These are phyloP conservation scores for Cryptococcus floricola DNA, from an alignment of 1,284 basidiomycete genomes.

Conservation along the genomic window DNA sequence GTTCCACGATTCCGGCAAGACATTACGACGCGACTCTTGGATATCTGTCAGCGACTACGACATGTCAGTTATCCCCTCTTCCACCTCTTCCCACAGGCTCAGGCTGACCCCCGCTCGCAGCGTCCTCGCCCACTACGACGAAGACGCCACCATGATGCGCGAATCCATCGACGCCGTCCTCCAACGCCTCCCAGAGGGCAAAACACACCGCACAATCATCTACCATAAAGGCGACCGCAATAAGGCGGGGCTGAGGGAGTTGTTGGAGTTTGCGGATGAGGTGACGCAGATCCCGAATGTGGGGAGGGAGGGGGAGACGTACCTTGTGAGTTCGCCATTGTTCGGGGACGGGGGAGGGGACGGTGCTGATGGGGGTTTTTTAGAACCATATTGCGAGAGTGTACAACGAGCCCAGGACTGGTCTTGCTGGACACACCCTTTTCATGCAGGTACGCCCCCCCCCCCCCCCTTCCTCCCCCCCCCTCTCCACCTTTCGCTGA, in stretches of 20 bases:
- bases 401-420: constrained; percentile 15
- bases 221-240: constrained; percentile 30
- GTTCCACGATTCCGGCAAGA: background rate
- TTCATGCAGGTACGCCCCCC: constrained; percentile 41
- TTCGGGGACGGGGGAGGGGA: no score
- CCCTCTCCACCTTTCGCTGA: background rate
- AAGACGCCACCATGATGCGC: constrained; percentile 19
- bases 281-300: constrained; percentile 34
- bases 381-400: constrained; percentile 33
- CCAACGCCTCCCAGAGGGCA: background rate
- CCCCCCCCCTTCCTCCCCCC: no score
- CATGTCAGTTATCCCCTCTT: background rate
- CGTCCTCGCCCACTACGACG: constrained; percentile 36
- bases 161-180: constrained; percentile 20
- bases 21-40: background rate
- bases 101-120: constrained; percentile 11
- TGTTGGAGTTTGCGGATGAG: constrained; percentile 32
- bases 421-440: constrained; percentile 38
- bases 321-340: constrained; percentile 23
- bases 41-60: background rate
- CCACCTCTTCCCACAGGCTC: background rate
- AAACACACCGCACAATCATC: constrained; percentile 25
- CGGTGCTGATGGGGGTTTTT: no score
- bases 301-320: constrained; percentile 43
- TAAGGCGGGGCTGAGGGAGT: constrained; percentile 11